A percentile compares a stretch with the other conserved stretches of the same genome.
phyloP scores from a whole-genome alignment of 108 stramenopile genomes.

The Cyclostephanos invisitatus region DNA sequence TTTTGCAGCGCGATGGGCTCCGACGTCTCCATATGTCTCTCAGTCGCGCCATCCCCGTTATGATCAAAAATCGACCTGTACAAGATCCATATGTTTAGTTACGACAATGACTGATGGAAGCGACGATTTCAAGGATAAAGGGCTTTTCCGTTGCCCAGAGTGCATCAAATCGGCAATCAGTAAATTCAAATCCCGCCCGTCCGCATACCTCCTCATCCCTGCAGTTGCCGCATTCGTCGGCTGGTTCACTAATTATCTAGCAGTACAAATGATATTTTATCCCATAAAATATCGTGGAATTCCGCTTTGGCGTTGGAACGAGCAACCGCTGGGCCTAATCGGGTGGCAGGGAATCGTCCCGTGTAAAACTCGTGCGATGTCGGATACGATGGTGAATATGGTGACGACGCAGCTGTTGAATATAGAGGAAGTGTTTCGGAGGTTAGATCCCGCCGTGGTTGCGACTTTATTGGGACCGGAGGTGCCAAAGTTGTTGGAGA shows the following conservation, averaged over 20 bases:
- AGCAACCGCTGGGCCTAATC: constrained; percentile 72
- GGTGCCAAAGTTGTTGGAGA: constrained; percentile 68
- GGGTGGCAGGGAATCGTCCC: constrained; percentile 93
- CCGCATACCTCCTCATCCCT: constrained; percentile 83
- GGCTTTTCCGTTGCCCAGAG: constrained; percentile 10
- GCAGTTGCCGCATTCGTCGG: constrained; percentile 90
- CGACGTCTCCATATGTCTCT: background rate
- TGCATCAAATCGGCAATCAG: constrained; percentile 35
- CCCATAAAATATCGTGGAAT: constrained; percentile 83
- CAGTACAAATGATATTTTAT: constrained; percentile 91
- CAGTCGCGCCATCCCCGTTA: background rate
- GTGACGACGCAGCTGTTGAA: constrained; percentile 81
- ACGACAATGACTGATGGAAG: constrained; percentile 11
- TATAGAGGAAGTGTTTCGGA: constrained; percentile 76
- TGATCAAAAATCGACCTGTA: background rate
- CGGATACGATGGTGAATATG: constrained; percentile 81
- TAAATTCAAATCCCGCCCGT: constrained; percentile 68
- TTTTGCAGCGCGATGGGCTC: background rate
- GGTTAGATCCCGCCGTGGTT: constrained; percentile 67
- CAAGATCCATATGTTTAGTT: background rate
- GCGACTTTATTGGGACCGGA: constrained; percentile 67
- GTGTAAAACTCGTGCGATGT: constrained; percentile 85
- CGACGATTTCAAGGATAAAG: constrained; percentile 8
- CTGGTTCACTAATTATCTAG: constrained; percentile 93
- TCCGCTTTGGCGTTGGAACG: constrained; percentile 60